Base-by-base conservation (phyloP, 371 early-diverging fungal species). In the Mucor irregularis region DNA sequence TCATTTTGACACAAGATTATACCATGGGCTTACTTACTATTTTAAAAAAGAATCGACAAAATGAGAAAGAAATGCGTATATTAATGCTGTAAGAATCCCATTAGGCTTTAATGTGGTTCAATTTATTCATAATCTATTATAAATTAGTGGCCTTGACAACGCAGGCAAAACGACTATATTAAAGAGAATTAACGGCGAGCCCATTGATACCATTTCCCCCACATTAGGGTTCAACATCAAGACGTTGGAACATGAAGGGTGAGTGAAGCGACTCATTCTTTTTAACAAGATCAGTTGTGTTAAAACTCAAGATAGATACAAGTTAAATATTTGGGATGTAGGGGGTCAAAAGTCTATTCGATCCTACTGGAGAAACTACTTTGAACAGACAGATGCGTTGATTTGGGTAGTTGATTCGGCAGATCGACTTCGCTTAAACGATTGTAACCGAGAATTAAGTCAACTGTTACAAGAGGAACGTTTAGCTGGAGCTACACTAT, bases 91-190 rank as follows among this genome's bases (percentile, higher is more conserved):
- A 76, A 73, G 83, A 61, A 28, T 8, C 2, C 14, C 11, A n/a
- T 34, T 5, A 13, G 7, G 17, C 22, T 16, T 7, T n/a, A n/a
- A n/a, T n/a, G n/a, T n/a, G n/a, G 31, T 44, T 45, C 6, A 0
- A 31, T 13, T 34, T 25, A 33, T 21, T 25, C 28, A 6, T n/a
- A n/a, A n/a, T n/a, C n/a, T n/a, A 35, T 46, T 28, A 7, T 19
- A 14, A 28, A 29, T n/a, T 37, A 90, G 89, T 11, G 99, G 99
- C 0, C 83, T 98, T 14, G 99, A 99, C 78, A 99, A 99, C 82
- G 98, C 99, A 0, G 99, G 99, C 62, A 99, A 99, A 63, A 99
- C 99, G 0, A 98, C 99, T 17, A 94, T 99, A 56, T 76, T 99
- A 29, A 95, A 97, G 64, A 84, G 92, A 5, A 87, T 98, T 65